Conservation (phyloP, 2,329 filamentous ascomycete genomes). For the Paecilomyces sp. region DNA sequence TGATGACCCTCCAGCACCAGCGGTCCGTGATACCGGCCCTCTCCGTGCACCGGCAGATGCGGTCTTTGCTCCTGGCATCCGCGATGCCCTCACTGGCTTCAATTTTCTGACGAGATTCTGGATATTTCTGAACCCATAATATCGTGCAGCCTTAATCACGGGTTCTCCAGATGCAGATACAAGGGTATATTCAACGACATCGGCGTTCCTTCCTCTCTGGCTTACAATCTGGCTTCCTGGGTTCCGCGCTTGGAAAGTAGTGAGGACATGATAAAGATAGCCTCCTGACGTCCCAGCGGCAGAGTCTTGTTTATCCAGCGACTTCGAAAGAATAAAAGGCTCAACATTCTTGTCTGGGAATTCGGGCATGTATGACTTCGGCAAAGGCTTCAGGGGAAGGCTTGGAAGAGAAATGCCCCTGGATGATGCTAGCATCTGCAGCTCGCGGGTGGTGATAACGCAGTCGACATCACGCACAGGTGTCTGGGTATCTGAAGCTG, state of each 20-base stretch:
- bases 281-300: slow-evolving; percentile 78
- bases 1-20: slow-evolving; percentile 18
- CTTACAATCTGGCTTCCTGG: slow-evolving; percentile 66
- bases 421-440: slow-evolving; percentile 80
- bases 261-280: slow-evolving; percentile 77
- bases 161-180: slow-evolving; percentile 48
- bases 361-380: slow-evolving; percentile 38
- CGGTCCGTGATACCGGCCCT: slow-evolving; percentile 23
- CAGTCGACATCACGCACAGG: slow-evolving; percentile 86
- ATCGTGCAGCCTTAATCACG: slow-evolving; percentile 75
- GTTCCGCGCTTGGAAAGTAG: slow-evolving; percentile 62
- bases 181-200: slow-evolving; percentile 81
- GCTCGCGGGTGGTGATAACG: slow-evolving; percentile 92
- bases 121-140: slow-evolving; percentile 97
- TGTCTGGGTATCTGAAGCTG: slow-evolving; percentile 26
- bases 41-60: slow-evolving; percentile 22
- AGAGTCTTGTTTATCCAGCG: slow-evolving; percentile 34
- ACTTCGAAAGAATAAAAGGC: slow-evolving; percentile 65
- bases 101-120: slow-evolving; percentile 92
- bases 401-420: slow-evolving; percentile 69
- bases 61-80: slow-evolving; percentile 68
- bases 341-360: slow-evolving; percentile 71
- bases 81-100: slow-evolving; percentile 70
- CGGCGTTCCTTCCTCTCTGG: slow-evolving; percentile 74
- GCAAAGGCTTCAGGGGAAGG: slow-evolving; percentile 55